These are phyloP conservation scores for Lizanozyma gosingica DNA, from an alignment of 1,139 yeast genomes.

Conservation along the genomic window DNA sequence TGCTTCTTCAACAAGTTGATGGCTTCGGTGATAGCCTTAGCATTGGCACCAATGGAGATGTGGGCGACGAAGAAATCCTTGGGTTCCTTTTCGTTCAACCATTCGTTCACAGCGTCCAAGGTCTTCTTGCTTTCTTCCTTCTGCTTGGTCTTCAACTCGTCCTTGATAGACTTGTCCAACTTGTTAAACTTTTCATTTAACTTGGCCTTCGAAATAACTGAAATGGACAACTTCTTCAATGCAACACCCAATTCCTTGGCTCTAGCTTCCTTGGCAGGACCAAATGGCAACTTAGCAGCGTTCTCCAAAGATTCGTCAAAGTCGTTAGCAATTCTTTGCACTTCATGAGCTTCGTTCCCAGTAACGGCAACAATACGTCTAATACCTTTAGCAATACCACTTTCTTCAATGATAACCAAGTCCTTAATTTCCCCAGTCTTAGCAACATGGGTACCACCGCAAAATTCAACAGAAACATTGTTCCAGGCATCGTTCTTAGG, in stretches of 20 bases:
- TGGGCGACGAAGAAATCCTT: conserved; percentile 55
- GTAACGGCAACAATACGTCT: conserved; percentile 97
- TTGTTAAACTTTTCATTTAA: conserved; percentile 66
- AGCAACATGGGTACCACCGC: conserved; percentile 98
- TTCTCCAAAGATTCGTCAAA: conserved; percentile 53
- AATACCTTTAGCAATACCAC: conserved; percentile 97
- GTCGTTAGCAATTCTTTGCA: conserved; percentile 72
- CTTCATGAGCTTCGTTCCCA: conserved; percentile 83
- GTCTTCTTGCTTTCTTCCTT: conserved; percentile 83
- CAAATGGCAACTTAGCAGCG: conserved; percentile 51
- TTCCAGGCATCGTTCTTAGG: conserved; percentile 73
- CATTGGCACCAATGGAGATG: conserved; percentile 68
- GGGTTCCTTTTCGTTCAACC: conserved; percentile 46
- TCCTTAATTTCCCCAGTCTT: conserved; percentile 92
- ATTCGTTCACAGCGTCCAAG: conserved; percentile 65
- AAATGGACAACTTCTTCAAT: conserved; percentile 72
- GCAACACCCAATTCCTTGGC: conserved; percentile 79
- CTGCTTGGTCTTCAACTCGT: conserved; percentile 77
- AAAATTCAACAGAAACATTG: conserved; percentile 79
- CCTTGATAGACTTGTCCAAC: conserved; percentile 81
- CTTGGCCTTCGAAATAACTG: conserved; percentile 71
- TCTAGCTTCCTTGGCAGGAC: conserved; percentile 65
- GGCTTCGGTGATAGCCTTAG: conserved; percentile 93
- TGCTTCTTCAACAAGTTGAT: conserved; percentile 76
- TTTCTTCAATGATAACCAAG: conserved; percentile 82